A percentile compares a stretch with the other conserved stretches of the same genome.
Conservation (phyloP, 495 filamentous ascomycete genomes). For the Xylaria nigripes region DNA sequence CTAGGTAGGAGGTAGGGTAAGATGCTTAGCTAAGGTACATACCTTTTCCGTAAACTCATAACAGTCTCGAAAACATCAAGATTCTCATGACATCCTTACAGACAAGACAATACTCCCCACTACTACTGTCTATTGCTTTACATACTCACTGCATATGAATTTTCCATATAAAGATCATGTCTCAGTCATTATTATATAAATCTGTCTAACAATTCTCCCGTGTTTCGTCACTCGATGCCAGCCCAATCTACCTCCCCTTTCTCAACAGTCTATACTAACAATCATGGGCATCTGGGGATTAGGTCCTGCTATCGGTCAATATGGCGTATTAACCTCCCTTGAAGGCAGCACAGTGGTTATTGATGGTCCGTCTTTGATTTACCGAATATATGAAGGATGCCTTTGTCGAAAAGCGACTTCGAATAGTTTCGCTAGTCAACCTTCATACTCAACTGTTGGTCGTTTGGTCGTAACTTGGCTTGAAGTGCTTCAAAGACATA, state of each 20-base stretch:
- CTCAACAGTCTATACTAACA: background rate
- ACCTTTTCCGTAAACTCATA: too few species aligned
- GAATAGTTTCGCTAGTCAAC: conserved; percentile 41
- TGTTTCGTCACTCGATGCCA: background rate
- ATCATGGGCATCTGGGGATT: conserved; percentile 68
- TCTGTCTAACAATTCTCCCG: too few species aligned
- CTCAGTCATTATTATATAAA: too few species aligned
- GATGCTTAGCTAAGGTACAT: too few species aligned
- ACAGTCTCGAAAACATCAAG: too few species aligned
- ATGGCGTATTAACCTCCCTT: conserved; percentile 44
- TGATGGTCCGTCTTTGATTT: conserved; percentile 69
- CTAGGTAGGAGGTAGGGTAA: too few species aligned
- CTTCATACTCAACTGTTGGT: conserved; percentile 55
- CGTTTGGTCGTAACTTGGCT: conserved; percentile 54
- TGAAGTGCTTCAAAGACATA: conserved; percentile 38
- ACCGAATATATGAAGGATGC: conserved; percentile 55
- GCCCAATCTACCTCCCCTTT: too few species aligned
- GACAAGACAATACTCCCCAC: too few species aligned
- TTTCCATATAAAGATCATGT: too few species aligned
- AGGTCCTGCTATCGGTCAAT: conserved; percentile 48
- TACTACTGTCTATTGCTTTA: too few species aligned
- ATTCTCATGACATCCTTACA: too few species aligned
- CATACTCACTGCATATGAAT: too few species aligned
- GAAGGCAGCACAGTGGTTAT: conserved; percentile 46
- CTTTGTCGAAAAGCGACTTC: conserved; percentile 29